A percentile compares a stretch with the other conserved stretches of the same genome.
Conservation (phyloP, 345 rosid species). For the Melastoma malabathricum region DNA sequence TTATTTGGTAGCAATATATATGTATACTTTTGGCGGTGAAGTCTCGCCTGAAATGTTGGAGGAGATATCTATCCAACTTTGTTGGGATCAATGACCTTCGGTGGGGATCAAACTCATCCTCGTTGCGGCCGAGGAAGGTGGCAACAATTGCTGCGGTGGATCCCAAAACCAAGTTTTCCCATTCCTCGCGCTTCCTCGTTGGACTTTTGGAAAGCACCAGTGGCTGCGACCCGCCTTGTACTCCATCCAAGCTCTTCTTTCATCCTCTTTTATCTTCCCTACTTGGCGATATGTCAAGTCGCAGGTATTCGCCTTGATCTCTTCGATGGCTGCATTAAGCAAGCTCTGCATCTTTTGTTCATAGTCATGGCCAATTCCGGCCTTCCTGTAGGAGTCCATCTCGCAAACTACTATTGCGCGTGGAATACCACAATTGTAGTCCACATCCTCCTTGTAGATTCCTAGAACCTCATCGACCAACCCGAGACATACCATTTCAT, state of each 20-base stretch:
- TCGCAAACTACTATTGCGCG: slow-evolving; percentile 8
- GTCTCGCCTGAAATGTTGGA: too few relatives aligned
- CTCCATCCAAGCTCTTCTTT: slow-evolving; percentile 1
- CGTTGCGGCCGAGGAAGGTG: too few relatives aligned
- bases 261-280: slow-evolving; percentile 7
- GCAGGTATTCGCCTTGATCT: slow-evolving; percentile 12
- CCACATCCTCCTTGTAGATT: background rate
- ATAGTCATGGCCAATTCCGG: background rate
- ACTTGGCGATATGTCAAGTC: slow-evolving; percentile 4
- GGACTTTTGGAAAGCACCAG: background rate
- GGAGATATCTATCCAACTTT: too few relatives aligned
- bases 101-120: too few relatives aligned
- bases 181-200: background rate
- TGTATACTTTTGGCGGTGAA: too few relatives aligned
- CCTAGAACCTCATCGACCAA: slow-evolving; percentile 6
- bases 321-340: slow-evolving; percentile 1
- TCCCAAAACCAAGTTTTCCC: too few relatives aligned
- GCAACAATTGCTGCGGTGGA: too few relatives aligned
- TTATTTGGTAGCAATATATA: too few relatives aligned
- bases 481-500: slow-evolving; percentile 6
- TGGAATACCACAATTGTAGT: slow-evolving; percentile 1
- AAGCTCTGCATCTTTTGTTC: too few relatives aligned
- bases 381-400: too few relatives aligned
- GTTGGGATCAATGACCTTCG: too few relatives aligned
- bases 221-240: slow-evolving; percentile 8